These are phyloP conservation scores for Daedaleopsis sinensis DNA, from an alignment of 768 basidiomycete species.

Conservation along the genomic window DNA sequence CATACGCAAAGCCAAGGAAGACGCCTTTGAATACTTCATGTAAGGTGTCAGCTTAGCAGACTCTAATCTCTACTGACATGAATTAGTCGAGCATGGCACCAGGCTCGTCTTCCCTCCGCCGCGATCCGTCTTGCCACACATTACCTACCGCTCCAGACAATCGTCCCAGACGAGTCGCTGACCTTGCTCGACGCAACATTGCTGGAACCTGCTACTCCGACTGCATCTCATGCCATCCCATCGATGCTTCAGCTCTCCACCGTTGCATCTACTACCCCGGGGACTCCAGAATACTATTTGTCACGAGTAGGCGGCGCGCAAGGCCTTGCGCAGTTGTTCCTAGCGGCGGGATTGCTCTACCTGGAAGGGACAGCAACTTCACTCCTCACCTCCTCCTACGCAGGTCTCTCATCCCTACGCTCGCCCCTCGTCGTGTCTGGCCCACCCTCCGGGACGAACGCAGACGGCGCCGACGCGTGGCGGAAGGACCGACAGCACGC, in stretches of 20 bases:
- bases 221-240: neutral
- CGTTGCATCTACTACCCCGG: conserved; percentile 41
- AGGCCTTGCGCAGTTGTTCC: conserved; percentile 74
- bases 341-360: conserved; percentile 78
- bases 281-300: conserved; percentile 62
- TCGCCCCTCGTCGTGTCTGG: conserved; percentile 53
- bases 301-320: conserved; percentile 66
- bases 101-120: conserved; percentile 72
- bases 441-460: conserved; percentile 35
- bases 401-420: conserved; percentile 78
- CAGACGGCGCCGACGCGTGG: conserved; percentile 73
- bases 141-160: conserved; percentile 62
- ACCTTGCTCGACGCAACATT: neutral
- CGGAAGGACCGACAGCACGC: conserved; percentile 74
- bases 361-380: conserved; percentile 78
- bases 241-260: conserved; percentile 26
- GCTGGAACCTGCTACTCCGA: conserved; percentile 12
- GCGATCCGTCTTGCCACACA: conserved; percentile 78
- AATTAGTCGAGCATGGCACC: conserved; percentile 79
- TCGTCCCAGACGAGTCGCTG: conserved; percentile 15
- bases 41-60: conserved; percentile 39
- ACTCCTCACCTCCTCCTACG: conserved; percentile 74
- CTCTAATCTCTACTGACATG: neutral
- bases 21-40: conserved; percentile 84
- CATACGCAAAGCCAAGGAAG: conserved; percentile 73